Percentiles rank a stretch among this genome's conserved stretches.
Conservation (phyloP, 2,329 filamentous ascomycete genomes). For the Immersiporthe knoxdaviesiana region DNA sequence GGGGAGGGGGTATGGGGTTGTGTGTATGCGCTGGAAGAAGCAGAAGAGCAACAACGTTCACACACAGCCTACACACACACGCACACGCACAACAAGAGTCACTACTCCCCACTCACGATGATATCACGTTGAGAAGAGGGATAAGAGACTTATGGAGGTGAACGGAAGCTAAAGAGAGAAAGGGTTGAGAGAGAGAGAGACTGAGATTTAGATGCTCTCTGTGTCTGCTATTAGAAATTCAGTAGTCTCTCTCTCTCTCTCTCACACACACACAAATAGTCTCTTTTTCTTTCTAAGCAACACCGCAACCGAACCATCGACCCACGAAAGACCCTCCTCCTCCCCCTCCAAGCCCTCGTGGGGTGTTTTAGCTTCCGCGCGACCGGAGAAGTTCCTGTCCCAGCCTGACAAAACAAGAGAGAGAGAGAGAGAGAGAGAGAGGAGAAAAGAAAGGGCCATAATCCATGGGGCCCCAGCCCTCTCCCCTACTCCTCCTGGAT, state of each 20-base stretch:
- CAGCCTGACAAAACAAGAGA: slow-evolving; percentile 17
- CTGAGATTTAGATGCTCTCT: not conserved
- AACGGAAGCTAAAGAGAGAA: not conserved
- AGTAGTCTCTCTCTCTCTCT: not conserved
- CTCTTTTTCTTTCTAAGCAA: not conserved
- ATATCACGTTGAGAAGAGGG: not conserved
- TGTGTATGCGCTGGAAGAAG: not conserved
- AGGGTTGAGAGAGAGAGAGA: too few species aligned
- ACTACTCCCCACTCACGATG: not conserved
- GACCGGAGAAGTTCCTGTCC: slow-evolving; percentile 23
- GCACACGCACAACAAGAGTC: too few species aligned
- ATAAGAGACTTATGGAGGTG: not conserved
- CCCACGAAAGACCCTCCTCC: slow-evolving; percentile 2
- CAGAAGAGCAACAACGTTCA: not conserved
- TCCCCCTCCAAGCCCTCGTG: not conserved
- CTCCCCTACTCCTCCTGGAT: not conserved
- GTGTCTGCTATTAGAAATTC: not conserved
- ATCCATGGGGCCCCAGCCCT: not conserved
- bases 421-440: too few species aligned
- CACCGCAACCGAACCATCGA: not conserved
- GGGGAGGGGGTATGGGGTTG: not conserved
- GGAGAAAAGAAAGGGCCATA: slow-evolving; percentile 3
- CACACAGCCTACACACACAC: not conserved
- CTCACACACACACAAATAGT: too few species aligned
- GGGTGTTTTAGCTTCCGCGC: slow-evolving; percentile 10